A percentile compares a stretch with the other conserved stretches of the same genome.
These are phyloP conservation scores for Cladorrhinum samala DNA, from an alignment of 495 filamentous ascomycete species.

Conservation along the genomic window DNA sequence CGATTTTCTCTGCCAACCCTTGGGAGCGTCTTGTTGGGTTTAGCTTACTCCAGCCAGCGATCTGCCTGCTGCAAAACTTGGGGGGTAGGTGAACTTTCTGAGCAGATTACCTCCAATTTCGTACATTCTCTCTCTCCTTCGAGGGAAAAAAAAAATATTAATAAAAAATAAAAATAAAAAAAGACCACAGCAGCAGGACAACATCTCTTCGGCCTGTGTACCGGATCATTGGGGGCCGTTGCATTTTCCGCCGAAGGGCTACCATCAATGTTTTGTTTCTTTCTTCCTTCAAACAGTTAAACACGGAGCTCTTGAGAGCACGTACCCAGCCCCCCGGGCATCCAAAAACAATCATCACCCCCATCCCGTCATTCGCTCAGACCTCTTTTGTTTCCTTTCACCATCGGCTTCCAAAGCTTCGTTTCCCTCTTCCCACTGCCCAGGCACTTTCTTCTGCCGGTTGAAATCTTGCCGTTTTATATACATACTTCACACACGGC, in stretches of 20 bases:
- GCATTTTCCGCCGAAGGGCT: neutral
- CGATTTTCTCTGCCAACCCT: neutral
- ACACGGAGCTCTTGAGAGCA: neutral
- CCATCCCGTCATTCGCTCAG: constrained; percentile 1
- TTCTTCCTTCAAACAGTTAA: neutral
- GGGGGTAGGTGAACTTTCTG: neutral
- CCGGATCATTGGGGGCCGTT: too few species aligned
- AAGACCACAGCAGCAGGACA: neutral
- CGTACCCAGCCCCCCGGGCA: neutral
- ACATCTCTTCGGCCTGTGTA: too few species aligned
- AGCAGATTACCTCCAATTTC: neutral
- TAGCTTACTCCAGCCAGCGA: neutral
- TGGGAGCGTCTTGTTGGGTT: neutral
- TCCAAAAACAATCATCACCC: neutral
- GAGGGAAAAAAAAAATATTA: neutral
- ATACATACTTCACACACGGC: too few species aligned
- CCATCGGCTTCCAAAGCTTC: constrained; percentile 2
- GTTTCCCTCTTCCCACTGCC: neutral
- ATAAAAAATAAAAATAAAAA: too few species aligned
- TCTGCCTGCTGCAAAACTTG: too few species aligned
- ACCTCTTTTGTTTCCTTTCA: neutral
- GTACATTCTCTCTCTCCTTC: neutral
- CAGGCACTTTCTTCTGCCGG: neutral
- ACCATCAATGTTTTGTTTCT: neutral
- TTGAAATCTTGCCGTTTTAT: too few species aligned